A percentile compares a stretch with the other conserved stretches of the same genome.
Evolutionary conservation across 2,329 filamentous ascomycete genomes (phyloP).

Genomic region (Pseudogymnoascus sp.): DNA sequence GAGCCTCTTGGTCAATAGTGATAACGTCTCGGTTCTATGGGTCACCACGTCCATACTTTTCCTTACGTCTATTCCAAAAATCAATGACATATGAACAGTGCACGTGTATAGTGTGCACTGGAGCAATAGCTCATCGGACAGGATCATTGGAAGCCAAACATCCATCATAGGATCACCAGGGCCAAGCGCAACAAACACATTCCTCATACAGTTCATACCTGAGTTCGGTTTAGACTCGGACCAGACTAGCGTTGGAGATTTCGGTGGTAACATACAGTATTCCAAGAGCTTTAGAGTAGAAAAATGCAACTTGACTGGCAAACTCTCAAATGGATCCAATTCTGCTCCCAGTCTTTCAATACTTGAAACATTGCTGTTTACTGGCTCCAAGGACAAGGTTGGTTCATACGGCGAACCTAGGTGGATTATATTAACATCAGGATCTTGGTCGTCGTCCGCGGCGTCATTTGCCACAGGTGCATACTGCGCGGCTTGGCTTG

Average conservation of each 20-base stretch:
- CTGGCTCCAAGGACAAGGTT: not conserved
- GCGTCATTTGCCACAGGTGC: not conserved
- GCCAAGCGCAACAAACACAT: slow-evolving; percentile 1
- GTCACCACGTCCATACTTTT: not conserved
- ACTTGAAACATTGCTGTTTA: not conserved
- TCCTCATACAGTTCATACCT: slow-evolving; percentile 4
- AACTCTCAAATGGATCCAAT: slow-evolving; percentile 6
- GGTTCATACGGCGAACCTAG: not conserved
- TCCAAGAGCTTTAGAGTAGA: slow-evolving; percentile 1
- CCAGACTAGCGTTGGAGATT: not conserved
- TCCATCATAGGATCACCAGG: slow-evolving; percentile 7
- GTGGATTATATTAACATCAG: not conserved
- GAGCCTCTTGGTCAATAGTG: not conserved
- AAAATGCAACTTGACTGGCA: slow-evolving; percentile 1
- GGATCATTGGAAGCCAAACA: slow-evolving; percentile 6
- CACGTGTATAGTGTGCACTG: not conserved
- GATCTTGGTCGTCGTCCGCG: not conserved
- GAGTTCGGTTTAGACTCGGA: not conserved
- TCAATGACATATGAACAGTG: slow-evolving; percentile 4
- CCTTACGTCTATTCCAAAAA: slow-evolving; percentile 8
- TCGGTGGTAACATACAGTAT: not conserved
- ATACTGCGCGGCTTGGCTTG: not conserved
- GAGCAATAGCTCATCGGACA: slow-evolving; percentile 3
- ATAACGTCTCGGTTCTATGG: not conserved
- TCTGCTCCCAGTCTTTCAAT: slow-evolving; percentile 3